Conservation (phyloP, 352 stramenopile species). For the Phytophthora crassamura region DNA sequence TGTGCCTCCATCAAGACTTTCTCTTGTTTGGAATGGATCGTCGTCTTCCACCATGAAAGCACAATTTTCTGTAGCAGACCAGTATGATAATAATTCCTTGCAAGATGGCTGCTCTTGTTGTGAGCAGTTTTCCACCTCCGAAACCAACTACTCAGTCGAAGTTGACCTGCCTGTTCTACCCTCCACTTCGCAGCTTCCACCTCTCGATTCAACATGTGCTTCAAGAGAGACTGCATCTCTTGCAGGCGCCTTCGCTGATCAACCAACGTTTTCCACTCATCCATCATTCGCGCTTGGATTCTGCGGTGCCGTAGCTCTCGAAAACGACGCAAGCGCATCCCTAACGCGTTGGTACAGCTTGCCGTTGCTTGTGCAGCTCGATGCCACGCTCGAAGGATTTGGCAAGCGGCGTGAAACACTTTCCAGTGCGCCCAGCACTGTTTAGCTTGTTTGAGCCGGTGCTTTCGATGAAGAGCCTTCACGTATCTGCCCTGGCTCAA, state of each 20-base stretch:
- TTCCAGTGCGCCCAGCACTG: conserved; percentile 37
- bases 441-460: conserved; percentile 5
- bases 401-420: conserved; percentile 31
- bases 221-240: conserved; percentile 27
- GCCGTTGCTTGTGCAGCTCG: conserved; percentile 10
- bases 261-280: conserved; percentile 28
- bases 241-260: conserved; percentile 13
- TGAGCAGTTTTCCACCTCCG: conserved; percentile 19
- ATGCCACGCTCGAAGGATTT: conserved; percentile 34
- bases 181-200: conserved; percentile 15
- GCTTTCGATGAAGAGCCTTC: conserved; percentile 15
- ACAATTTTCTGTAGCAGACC: conserved; percentile 32
- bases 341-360: conserved; percentile 27
- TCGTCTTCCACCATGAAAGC: conserved; percentile 49
- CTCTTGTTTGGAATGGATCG: conserved; percentile 62
- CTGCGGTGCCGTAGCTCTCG: background rate
- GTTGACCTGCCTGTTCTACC: conserved; percentile 5
- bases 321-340: conserved; percentile 45
- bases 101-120: conserved; percentile 9
- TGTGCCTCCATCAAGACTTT: conserved; percentile 49
- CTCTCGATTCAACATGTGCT: conserved; percentile 30
- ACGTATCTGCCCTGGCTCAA: conserved; percentile 1
- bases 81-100: conserved; percentile 18
- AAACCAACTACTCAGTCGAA: conserved; percentile 26
- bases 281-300: conserved; percentile 8